Conservation (phyloP, 257 asterid species). For the Solanum clarkiae region DNA sequence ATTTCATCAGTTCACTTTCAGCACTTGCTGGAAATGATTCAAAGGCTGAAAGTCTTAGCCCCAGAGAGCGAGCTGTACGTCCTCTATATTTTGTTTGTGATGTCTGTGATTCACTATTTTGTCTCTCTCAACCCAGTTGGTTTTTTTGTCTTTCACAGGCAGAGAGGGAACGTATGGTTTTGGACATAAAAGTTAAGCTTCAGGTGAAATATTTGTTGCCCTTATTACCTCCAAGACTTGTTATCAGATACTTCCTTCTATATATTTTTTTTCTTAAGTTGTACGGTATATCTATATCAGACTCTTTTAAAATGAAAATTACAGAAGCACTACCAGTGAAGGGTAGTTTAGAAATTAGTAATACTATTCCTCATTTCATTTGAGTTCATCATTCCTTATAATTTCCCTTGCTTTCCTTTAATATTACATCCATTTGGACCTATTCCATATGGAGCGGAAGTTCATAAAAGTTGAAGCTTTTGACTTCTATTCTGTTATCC, state of each 20-base stretch:
- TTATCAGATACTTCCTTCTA: background rate
- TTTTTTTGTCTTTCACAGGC: constrained; percentile 37
- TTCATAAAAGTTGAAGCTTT: background rate
- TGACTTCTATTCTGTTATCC: background rate
- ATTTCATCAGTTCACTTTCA: constrained; percentile 51
- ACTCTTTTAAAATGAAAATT: background rate
- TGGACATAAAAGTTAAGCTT: constrained; percentile 90
- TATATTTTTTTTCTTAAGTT: constrained; percentile 1
- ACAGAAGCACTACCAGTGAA: background rate
- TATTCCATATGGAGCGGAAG: background rate
- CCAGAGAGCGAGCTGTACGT: constrained; percentile 91
- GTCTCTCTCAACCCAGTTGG: background rate
- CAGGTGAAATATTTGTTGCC: constrained; percentile 42
- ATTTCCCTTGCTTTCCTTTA: background rate
- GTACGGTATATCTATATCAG: background rate
- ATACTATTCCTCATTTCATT: background rate
- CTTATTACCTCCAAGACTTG: background rate
- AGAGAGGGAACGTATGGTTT: constrained; percentile 96
- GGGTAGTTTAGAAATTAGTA: background rate
- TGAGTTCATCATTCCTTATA: background rate
- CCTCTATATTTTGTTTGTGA: constrained; percentile 8
- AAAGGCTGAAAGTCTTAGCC: constrained; percentile 70
- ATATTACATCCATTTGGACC: background rate
- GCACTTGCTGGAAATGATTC: constrained; percentile 49
- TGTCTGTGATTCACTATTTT: background rate